phyloP scores from a whole-genome alignment of 768 basidiomycete genomes.

The Pulveroboletus sp. region DNA sequence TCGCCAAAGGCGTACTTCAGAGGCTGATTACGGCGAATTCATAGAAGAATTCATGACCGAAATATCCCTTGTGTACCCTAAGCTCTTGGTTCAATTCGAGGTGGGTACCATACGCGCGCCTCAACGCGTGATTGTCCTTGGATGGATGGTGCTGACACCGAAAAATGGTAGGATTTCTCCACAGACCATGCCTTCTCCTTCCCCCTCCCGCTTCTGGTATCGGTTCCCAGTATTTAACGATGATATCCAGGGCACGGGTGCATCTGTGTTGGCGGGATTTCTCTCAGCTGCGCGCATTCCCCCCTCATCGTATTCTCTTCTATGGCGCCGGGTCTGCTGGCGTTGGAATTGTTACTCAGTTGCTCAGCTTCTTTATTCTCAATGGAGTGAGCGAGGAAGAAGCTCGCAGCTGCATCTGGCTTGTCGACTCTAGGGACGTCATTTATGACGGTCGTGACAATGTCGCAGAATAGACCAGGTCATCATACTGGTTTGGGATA shows the following conservation, averaged over 20 bases:
- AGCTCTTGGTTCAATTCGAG: conserved; percentile 83
- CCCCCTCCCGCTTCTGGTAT: conserved; percentile 68
- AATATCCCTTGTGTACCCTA: conserved; percentile 70
- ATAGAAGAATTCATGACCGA: conserved; percentile 94
- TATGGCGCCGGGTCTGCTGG: conserved; percentile 90
- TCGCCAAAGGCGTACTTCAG: conserved; percentile 60
- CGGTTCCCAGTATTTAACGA: conserved; percentile 84
- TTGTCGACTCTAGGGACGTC: conserved; percentile 84
- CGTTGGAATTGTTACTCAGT: conserved; percentile 86
- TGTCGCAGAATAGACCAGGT: conserved; percentile 72
- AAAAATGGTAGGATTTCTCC: conserved; percentile 66
- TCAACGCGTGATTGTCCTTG: background rate
- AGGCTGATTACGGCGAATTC: conserved; percentile 67
- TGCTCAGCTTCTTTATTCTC: conserved; percentile 84
- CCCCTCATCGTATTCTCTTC: conserved; percentile 82
- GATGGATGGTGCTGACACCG: background rate
- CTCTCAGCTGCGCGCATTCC: conserved; percentile 80
- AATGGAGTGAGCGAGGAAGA: conserved; percentile 73
- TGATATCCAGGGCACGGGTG: conserved; percentile 88
- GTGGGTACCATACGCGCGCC: conserved; percentile 29
- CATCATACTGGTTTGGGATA: background rate
- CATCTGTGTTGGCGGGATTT: conserved; percentile 87
- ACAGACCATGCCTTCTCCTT: conserved; percentile 89
- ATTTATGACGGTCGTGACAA: conserved; percentile 69
- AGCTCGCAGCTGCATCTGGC: conserved; percentile 72